phyloP scores from a whole-genome alignment of 305 asterid species.

The Galium porrigens region DNA sequence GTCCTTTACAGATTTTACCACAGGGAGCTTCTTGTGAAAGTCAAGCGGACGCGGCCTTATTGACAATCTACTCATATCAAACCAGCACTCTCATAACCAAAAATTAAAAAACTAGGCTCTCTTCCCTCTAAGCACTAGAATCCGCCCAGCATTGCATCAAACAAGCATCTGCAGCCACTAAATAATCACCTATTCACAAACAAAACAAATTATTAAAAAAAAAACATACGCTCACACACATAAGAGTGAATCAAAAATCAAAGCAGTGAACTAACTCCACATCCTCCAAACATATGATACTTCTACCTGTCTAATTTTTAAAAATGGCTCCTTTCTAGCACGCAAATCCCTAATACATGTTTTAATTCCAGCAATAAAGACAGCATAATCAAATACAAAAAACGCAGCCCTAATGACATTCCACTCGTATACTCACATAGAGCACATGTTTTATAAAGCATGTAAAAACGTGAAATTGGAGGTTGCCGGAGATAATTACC shows the following conservation, averaged over 20 bases:
- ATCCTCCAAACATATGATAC: slow-evolving; percentile 6
- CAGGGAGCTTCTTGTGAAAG: slow-evolving; percentile 87
- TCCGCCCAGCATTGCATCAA: background rate
- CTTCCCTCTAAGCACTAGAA: slow-evolving; percentile 4
- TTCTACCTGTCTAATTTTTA: slow-evolving; percentile 3
- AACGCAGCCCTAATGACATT: background rate
- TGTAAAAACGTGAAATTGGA: background rate
- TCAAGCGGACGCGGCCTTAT: slow-evolving; percentile 98
- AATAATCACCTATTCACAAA: background rate
- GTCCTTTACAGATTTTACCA: slow-evolving; percentile 74
- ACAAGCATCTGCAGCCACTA: background rate
- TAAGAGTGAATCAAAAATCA: background rate
- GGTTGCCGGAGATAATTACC: background rate
- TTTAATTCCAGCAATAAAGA: background rate
- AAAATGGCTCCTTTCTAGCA: slow-evolving; percentile 17
- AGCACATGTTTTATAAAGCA: background rate
- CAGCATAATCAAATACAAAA: background rate
- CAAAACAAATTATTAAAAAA: background rate
- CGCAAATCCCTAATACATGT: slow-evolving; percentile 15
- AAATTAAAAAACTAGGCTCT: slow-evolving; percentile 4
- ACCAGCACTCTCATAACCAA: slow-evolving; percentile 30
- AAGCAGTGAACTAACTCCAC: background rate
- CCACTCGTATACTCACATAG: background rate
- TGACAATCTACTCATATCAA: slow-evolving; percentile 82
- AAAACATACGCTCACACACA: background rate